A percentile compares a stretch with the other conserved stretches of the same genome.
phyloP scores from a whole-genome alignment of 345 rosid species.

The Salix dunnii region DNA sequence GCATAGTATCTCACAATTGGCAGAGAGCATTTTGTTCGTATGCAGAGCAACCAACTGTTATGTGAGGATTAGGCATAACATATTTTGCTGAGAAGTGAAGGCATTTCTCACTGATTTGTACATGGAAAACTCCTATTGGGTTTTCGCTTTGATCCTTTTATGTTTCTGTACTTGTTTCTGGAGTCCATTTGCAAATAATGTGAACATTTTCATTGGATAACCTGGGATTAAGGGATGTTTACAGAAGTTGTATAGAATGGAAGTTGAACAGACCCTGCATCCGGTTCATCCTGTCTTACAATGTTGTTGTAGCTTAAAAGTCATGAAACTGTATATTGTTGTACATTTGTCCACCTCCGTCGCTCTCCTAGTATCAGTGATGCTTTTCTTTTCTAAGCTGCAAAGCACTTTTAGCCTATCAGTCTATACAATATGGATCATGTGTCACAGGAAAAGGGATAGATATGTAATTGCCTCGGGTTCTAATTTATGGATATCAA shows the following conservation, averaged over 20 bases:
- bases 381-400: not conserved
- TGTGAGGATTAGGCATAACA: conserved; percentile 39
- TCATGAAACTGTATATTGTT: not conserved
- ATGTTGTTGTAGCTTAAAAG: conserved; percentile 1
- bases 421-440: not conserved
- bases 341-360: conserved; percentile 3
- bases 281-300: conserved; percentile 1
- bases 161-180: not conserved
- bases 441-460: too few relatives aligned
- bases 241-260: conserved; percentile 31
- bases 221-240: conserved; percentile 18
- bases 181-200: conserved; percentile 21
- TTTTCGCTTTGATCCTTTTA: not conserved
- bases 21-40: conserved; percentile 38
- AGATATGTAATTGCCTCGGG: not conserved
- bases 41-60: conserved; percentile 33
- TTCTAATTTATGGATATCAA: not conserved
- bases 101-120: conserved; percentile 15
- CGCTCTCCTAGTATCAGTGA: not conserved
- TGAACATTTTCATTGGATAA: conserved; percentile 15
- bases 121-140: conserved; percentile 16
- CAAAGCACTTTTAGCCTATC: not conserved
- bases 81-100: conserved; percentile 20
- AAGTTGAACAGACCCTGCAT: conserved; percentile 1
- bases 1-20: conserved; percentile 25